Evolutionary conservation across 78 protist genomes (phyloP).

Genomic region (Salpingoeca rosetta): DNA sequence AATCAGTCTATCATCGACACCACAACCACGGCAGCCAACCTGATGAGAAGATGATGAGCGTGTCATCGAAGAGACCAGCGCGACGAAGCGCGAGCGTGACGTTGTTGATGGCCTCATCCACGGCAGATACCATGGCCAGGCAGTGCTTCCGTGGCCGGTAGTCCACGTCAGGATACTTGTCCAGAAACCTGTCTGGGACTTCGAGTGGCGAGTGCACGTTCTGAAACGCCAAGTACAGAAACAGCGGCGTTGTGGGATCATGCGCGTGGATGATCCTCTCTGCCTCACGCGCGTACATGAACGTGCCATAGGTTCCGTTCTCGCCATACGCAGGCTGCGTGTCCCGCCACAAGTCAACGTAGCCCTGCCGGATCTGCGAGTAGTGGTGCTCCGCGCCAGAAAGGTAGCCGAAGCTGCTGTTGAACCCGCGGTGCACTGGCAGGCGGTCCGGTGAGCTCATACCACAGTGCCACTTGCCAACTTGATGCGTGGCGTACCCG

Average conservation of each 20-base stretch:
- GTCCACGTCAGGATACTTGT: not conserved
- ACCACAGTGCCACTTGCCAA: slow-evolving; percentile 20
- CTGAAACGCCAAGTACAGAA: not conserved
- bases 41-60: not conserved
- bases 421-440: slow-evolving; percentile 11
- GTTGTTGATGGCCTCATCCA: not conserved
- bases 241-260: not conserved
- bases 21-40: not conserved
- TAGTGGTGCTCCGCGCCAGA: not conserved
- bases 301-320: not conserved
- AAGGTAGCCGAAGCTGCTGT: slow-evolving; percentile 3
- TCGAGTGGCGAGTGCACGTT: not conserved
- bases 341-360: slow-evolving; percentile 2
- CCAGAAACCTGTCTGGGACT: not conserved
- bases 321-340: not conserved
- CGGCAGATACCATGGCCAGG: not conserved
- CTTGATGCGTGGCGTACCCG: slow-evolving; percentile 5
- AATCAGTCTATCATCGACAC: not conserved
- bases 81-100: not conserved
- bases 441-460: not conserved
- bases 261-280: not conserved
- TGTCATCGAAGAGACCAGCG: not conserved
- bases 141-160: not conserved
- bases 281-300: not conserved
- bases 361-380: not conserved